Evolutionary conservation across 2,329 filamentous ascomycete genomes (phyloP), one percentile per base, ranked within the genome.

Genomic region (Pseudogymnoascus sp.): DNA sequence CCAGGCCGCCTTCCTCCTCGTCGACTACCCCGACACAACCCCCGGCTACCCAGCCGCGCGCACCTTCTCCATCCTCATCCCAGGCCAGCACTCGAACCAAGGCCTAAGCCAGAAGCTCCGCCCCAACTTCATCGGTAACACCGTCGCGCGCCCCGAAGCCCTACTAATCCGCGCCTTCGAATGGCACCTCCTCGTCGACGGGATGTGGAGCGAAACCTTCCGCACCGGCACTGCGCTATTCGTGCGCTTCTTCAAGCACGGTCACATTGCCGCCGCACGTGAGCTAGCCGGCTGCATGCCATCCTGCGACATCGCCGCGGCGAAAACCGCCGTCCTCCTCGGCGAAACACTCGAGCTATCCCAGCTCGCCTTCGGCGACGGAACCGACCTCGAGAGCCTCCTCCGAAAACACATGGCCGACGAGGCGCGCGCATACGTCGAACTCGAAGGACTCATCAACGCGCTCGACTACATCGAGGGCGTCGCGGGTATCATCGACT

Each of bases 181-280:
- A 71, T 97, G 93, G 92, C 87, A 93, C 72, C 77, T 90, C 63
- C 81, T 90, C 62, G 82, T 93, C 7, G 84, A 89, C 59, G 87
- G 83, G 11, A 81, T 89, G 62, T 92, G 88, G 87, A 78, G 81
- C 14, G 80, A 87, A 63, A 86, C 90, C 21, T 90, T 93, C 69
- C 75, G 78, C 16, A 80, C 85, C 62, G 86, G 91, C 43, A 83
- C 84, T 31, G 81, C 85, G 68, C 82, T 92, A n/a, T 91, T 96
- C 76, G 89, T 89, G 70, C 86, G 87, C 65, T 92, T 97, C 70
- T 81, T 96, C 55, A 82, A 81, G 62, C 75, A 74, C 29, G 64
- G 70, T 63, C 68, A 77, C 64, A 75, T 87, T 52, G 75, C 77
- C 33, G 83, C 83, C 59, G 84, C 85, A 61, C 76, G 81, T 59